phyloP scores from a whole-genome alignment of 192 early-diverging fungal genomes.

The Gorgonomyces haynaldii region DNA sequence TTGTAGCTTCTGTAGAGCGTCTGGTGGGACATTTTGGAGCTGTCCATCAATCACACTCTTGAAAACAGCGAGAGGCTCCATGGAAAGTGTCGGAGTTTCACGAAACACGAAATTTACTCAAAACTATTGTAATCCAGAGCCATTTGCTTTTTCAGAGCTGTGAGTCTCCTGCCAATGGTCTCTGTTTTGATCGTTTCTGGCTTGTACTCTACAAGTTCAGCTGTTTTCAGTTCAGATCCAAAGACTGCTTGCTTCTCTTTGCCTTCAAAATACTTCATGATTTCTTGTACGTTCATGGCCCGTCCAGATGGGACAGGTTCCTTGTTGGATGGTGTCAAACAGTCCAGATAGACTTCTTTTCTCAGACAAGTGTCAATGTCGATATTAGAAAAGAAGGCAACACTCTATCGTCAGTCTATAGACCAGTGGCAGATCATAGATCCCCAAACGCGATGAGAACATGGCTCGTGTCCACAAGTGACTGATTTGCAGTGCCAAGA shows the following conservation, averaged over 20 bases:
- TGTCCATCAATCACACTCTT: too few species aligned
- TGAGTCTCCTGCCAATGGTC: too few species aligned
- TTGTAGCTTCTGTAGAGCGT: too few species aligned
- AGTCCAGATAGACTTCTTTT: conserved; percentile 80
- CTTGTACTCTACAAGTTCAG: too few species aligned
- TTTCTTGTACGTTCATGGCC: background rate
- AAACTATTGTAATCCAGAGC: too few species aligned
- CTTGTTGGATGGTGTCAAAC: conserved; percentile 72
- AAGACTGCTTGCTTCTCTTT: background rate
- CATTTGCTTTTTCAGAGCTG: too few species aligned
- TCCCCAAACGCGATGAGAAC: conserved; percentile 76
- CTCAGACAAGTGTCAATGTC: conserved; percentile 86
- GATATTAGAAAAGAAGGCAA: conserved; percentile 89
- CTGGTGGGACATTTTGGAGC: too few species aligned
- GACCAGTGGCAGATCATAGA: conserved; percentile 76
- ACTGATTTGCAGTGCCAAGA: conserved; percentile 76
- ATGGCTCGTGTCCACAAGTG: conserved; percentile 87
- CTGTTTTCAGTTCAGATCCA: background rate
- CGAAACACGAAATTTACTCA: background rate
- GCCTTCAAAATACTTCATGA: background rate
- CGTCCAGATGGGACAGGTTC: background rate
- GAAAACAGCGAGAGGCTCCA: too few species aligned
- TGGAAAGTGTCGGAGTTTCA: background rate
- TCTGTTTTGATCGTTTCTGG: too few species aligned
- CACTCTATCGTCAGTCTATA: conserved; percentile 34